Conservation (phyloP, 1,139 yeast species). For the Blastobotrys capitulatus region DNA sequence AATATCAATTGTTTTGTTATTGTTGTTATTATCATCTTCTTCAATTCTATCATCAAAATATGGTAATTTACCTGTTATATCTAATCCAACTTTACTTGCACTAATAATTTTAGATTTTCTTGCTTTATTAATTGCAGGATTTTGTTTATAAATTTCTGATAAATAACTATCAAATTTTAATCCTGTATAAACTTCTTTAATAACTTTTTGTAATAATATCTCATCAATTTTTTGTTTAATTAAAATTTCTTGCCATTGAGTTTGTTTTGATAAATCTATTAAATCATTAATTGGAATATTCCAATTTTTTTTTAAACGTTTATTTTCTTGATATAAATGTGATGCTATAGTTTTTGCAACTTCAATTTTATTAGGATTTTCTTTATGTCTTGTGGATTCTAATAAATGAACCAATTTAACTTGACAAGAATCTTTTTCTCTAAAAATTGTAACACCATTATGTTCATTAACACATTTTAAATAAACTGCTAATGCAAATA, state of each 20-base stretch:
- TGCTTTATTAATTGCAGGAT: neutral
- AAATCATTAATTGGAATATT: neutral
- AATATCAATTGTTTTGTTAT: too few relatives aligned
- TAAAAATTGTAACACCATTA: slow-evolving; percentile 4
- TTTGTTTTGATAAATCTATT: neutral
- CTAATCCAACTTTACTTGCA: neutral
- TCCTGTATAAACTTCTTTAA: neutral
- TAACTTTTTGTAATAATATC: neutral
- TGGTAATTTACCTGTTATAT: neutral
- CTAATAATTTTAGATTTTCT: neutral
- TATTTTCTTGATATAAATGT: neutral
- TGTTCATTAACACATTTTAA: slow-evolving; percentile 1
- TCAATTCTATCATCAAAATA: neutral
- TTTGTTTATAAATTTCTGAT: neutral
- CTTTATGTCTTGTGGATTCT: neutral
- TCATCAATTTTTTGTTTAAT: neutral
- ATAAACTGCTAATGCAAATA: slow-evolving; percentile 2
- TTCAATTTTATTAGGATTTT: neutral
- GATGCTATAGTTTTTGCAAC: neutral
- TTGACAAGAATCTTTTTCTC: slow-evolving; percentile 2
- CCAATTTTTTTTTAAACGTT: neutral
- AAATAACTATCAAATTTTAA: neutral
- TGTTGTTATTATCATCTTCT: neutral
- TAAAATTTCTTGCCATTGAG: neutral
- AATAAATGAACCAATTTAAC: neutral